Conservation (phyloP, 1,284 basidiomycete species). For the Athelia sp. region DNA sequence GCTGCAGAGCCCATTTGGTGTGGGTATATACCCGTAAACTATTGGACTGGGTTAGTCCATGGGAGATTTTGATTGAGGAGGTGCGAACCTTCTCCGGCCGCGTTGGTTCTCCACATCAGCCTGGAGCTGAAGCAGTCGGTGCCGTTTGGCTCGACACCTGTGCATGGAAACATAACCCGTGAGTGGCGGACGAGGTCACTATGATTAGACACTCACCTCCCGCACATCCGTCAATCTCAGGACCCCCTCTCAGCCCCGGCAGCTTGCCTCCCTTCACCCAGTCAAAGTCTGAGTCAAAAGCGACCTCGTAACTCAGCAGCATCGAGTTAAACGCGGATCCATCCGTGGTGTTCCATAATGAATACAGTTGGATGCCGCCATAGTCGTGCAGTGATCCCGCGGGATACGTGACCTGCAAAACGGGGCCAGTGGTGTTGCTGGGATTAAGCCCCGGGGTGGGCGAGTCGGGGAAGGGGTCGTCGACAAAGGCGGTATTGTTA, state of each 20-base stretch:
- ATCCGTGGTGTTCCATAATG: conserved; percentile 56
- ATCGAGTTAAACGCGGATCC: conserved; percentile 53
- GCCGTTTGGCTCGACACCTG: conserved; percentile 37
- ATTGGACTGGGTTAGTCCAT: conserved; percentile 5
- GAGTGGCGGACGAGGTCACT: too few relatives aligned
- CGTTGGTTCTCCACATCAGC: conserved; percentile 66
- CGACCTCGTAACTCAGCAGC: conserved; percentile 67
- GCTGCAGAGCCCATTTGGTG: conserved; percentile 50
- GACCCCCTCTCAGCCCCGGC: conserved; percentile 65
- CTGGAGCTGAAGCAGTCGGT: conserved; percentile 63
- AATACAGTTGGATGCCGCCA: conserved; percentile 63
- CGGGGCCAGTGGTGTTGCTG: conserved; percentile 39
- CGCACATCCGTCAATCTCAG: conserved; percentile 52
- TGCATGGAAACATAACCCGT: too few relatives aligned
- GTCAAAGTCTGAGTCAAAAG: conserved; percentile 59
- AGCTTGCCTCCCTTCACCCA: conserved; percentile 75
- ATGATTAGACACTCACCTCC: conserved; percentile 40
- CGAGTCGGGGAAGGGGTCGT: conserved; percentile 56
- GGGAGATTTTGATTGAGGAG: conserved; percentile 4
- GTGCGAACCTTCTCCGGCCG: conserved; percentile 60
- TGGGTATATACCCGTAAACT: conserved; percentile 65
- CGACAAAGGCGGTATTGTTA: conserved; percentile 54
- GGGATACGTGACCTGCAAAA: conserved; percentile 62
- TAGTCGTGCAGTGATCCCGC: conserved; percentile 52
- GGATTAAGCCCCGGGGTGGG: conserved; percentile 29